phyloP scores from a whole-genome alignment of 192 early-diverging fungal genomes.

The Entomortierella beljakovae region DNA sequence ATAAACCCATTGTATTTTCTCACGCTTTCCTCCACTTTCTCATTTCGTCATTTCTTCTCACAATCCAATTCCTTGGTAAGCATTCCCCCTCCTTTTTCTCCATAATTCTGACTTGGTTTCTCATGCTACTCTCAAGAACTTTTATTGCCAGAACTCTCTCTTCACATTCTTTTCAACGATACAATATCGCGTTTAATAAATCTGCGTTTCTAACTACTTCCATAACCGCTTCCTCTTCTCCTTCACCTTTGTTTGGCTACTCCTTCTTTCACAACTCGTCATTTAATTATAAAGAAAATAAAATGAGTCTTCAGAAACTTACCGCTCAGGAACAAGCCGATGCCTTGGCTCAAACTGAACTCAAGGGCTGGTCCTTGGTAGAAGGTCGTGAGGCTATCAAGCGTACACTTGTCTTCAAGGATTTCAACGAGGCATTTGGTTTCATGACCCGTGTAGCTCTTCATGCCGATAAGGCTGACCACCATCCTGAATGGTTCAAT shows the following conservation, averaged over 20 bases:
- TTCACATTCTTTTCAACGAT: not conserved
- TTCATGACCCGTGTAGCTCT: slow-evolving; percentile 96
- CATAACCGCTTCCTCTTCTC: not conserved
- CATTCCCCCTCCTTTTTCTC: not conserved
- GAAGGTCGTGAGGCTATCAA: slow-evolving; percentile 76
- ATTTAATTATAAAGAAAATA: not conserved
- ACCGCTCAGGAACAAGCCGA: slow-evolving; percentile 55
- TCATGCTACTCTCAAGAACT: not conserved
- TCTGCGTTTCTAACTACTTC: slow-evolving; percentile 1
- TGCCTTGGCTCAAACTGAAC: slow-evolving; percentile 36
- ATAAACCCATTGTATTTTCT: not conserved
- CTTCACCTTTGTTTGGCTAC: not conserved
- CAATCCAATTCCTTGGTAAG: slow-evolving; percentile 7
- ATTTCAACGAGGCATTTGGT: slow-evolving; percentile 91
- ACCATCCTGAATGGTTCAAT: slow-evolving; percentile 97
- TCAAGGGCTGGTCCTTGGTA: slow-evolving; percentile 71
- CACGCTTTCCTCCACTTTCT: not conserved
- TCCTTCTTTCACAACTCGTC: not conserved
- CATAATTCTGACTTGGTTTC: not conserved
- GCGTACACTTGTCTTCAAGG: slow-evolving; percentile 81
- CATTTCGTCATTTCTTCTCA: not conserved
- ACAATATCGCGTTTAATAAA: not conserved
- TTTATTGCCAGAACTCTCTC: not conserved
- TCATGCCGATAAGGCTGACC: slow-evolving; percentile 88
- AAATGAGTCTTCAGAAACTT: slow-evolving; percentile 52